Evolutionary conservation across 495 filamentous ascomycete genomes (phyloP), one percentile per base, ranked within the genome.

Genomic region (Penicillium canariense): DNA sequence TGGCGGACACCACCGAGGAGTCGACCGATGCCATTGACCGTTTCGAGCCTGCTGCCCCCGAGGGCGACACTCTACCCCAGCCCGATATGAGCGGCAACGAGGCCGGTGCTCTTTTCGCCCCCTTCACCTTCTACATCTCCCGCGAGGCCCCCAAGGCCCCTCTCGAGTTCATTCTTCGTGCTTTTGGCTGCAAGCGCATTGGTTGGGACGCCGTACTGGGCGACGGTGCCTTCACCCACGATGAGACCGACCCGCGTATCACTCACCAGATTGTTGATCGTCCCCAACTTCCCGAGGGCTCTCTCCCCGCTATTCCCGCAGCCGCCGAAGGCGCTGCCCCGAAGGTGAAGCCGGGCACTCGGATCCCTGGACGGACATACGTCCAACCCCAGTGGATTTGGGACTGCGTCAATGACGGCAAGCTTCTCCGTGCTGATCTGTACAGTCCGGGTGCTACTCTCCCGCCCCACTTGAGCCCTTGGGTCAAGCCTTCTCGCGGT

Each of bases 381-480:
- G 70, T 98, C 44, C 94, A 98, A 73, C 94, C 94, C 18, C 94
- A 98, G 67, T 98, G 96, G 91, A 82, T 98, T 12, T 98, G 94
- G 94, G 94, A 98, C 58, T 90, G 88, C 65, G 74, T 97, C 60
- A 98, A 98, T 70, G 85, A 88, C 23, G 89, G 89, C 35, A 89
- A 89, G 69, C 73, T 98, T 32, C 86, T 97, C 57, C 80, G 88
- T 32, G 85, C 92, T 11, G 90, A 96, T 67, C 76, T 94, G 2
- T 98, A 98, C 58, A 89, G 84, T 3, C 92, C 95, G 4, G 95
- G 94, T 17, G 87, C 91, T 12, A 84, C 86, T 54, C 78, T 98
- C 28, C 94, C 94, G 14, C 91, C 94, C 4, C 94, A 98, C 79
- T 70, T 98, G 52, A 97, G 92, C 66, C 94, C 94, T 28, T 98